Percentiles rank a stretch among this genome's conserved stretches.
These are phyloP conservation scores for Talaromyces sp. DNA, from an alignment of 2,329 filamentous ascomycete genomes.

Conservation along the genomic window DNA sequence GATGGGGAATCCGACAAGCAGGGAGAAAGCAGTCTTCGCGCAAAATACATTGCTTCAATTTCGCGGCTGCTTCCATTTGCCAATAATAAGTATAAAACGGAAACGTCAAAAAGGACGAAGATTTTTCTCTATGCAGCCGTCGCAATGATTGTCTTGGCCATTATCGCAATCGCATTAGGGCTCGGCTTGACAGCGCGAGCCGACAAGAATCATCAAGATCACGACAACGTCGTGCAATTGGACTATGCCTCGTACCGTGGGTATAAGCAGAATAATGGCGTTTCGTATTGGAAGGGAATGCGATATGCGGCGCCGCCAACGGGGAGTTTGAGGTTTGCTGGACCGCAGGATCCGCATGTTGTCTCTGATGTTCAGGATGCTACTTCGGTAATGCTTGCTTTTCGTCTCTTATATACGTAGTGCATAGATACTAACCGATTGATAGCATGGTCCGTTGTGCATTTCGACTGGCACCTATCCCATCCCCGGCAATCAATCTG, in stretches of 20 bases:
- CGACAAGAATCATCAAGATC: background rate
- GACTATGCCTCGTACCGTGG: slow-evolving; percentile 64
- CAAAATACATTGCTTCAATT: background rate
- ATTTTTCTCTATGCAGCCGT: background rate
- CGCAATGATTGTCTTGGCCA: slow-evolving; percentile 1
- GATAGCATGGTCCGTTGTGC: slow-evolving; percentile 49
- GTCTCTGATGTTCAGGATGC: slow-evolving; percentile 49
- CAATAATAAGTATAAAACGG: background rate
- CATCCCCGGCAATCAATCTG: slow-evolving; percentile 48
- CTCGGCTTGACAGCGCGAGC: background rate
- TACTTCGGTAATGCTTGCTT: slow-evolving; percentile 41
- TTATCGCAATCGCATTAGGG: background rate
- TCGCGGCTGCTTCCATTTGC: background rate
- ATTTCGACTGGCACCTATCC: slow-evolving; percentile 63
- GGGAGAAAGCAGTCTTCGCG: background rate
- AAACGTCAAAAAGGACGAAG: background rate
- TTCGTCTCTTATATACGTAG: background rate
- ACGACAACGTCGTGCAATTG: slow-evolving; percentile 31
- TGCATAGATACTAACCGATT: slow-evolving; percentile 11
- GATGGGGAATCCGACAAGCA: background rate
- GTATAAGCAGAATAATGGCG: slow-evolving; percentile 47
- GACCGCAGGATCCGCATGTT: slow-evolving; percentile 57
- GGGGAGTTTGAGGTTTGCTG: slow-evolving; percentile 60
- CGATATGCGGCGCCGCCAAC: slow-evolving; percentile 67
- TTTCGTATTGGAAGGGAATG: slow-evolving; percentile 69